Evolutionary conservation across 352 stramenopile genomes (phyloP).

Genomic region (Detonula confervacea): DNA sequence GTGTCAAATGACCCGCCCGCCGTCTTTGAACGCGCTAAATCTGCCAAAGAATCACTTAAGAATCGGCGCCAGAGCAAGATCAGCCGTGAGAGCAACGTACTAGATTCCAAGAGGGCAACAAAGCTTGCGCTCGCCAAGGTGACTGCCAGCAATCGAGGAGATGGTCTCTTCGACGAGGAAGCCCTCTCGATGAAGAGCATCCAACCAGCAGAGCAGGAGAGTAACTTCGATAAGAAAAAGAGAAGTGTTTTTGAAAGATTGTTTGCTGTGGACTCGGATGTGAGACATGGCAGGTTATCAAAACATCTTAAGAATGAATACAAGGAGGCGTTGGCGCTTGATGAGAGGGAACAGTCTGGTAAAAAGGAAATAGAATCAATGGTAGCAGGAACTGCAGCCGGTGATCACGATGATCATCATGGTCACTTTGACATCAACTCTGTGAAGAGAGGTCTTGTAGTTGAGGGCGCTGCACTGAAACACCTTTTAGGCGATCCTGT

Average conservation of each 20-base stretch:
- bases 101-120: constrained; percentile 28
- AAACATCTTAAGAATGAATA: constrained; percentile 82
- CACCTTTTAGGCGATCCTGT: constrained; percentile 82
- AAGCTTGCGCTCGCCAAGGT: constrained; percentile 55
- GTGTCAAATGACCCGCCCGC: constrained; percentile 64
- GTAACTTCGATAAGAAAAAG: constrained; percentile 75
- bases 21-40: constrained; percentile 75
- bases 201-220: constrained; percentile 43
- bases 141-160: constrained; percentile 42
- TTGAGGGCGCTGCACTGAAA: constrained; percentile 91
- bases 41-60: constrained; percentile 41
- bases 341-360: constrained; percentile 38
- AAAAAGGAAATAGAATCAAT: constrained; percentile 46
- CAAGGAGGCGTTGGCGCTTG: constrained; percentile 55
- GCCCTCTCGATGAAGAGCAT: constrained; percentile 77
- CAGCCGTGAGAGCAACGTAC: constrained; percentile 37
- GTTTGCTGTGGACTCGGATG: constrained; percentile 83
- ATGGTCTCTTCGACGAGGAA: constrained; percentile 81
- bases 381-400: constrained; percentile 21
- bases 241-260: constrained; percentile 75
- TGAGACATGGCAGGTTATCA: constrained; percentile 71
- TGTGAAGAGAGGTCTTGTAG: constrained; percentile 88
- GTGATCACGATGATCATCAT: constrained; percentile 28
- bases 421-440: constrained; percentile 50
- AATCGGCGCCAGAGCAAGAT: constrained; percentile 44